Conservation (phyloP, 768 basidiomycete genomes). For the Gymnopilus dilepis region DNA sequence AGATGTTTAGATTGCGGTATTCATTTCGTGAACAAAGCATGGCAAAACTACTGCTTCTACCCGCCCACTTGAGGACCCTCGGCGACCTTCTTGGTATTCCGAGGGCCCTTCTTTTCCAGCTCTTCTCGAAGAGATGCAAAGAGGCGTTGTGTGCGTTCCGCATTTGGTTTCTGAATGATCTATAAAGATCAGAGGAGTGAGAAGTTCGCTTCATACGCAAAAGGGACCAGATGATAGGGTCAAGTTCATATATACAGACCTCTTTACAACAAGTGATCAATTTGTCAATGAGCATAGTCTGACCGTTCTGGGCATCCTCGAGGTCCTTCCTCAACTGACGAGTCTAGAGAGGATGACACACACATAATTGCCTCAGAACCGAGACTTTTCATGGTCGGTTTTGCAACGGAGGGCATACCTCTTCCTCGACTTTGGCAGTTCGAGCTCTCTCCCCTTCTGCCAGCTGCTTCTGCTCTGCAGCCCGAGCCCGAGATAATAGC, state of each 20-base stretch:
- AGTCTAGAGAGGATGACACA: constrained; percentile 47
- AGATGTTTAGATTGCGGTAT: constrained; percentile 5
- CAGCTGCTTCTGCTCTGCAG: constrained; percentile 86
- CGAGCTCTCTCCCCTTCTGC: constrained; percentile 75
- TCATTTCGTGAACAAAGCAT: constrained; percentile 13
- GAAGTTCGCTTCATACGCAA: constrained; percentile 14
- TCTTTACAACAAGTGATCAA: constrained; percentile 87
- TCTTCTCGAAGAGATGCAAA: constrained; percentile 85
- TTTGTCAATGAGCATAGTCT: constrained; percentile 83
- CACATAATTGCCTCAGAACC: constrained; percentile 18
- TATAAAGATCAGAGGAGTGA: constrained; percentile 23
- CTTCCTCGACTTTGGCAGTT: constrained; percentile 72
- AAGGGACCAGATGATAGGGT: not conserved
- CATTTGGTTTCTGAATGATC: constrained; percentile 69
- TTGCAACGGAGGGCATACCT: constrained; percentile 53
- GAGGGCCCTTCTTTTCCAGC: constrained; percentile 70
- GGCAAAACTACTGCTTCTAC: constrained; percentile 19
- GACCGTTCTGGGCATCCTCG: constrained; percentile 79
- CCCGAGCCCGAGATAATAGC: constrained; percentile 82
- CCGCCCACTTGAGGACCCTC: constrained; percentile 41
- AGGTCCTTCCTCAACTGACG: constrained; percentile 75
- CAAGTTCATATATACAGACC: constrained; percentile 48
- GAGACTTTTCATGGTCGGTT: constrained; percentile 18
- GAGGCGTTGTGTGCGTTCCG: constrained; percentile 81
- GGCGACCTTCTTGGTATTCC: constrained; percentile 45